phyloP scores from a whole-genome alignment of 768 basidiomycete genomes.

The Grammothele lineata region DNA sequence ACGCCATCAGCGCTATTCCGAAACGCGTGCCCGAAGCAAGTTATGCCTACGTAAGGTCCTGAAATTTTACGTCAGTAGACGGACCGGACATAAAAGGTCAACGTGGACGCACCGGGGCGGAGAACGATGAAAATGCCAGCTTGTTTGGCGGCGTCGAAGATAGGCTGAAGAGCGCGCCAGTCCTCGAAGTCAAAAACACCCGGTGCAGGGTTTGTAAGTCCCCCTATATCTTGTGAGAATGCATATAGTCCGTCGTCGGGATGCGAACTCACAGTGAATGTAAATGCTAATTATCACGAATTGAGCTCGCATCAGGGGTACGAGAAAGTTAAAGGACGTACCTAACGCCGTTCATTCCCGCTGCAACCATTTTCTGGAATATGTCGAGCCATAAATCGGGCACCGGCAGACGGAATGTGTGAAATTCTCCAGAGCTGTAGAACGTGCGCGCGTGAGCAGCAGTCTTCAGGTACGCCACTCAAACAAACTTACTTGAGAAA shows the following conservation, averaged over 20 bases:
- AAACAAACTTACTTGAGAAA: constrained; percentile 58
- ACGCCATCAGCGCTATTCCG: too few species aligned
- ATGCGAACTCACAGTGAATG: constrained; percentile 52
- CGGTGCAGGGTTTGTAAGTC: constrained; percentile 66
- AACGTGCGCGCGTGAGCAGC: background rate
- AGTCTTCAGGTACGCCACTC: background rate
- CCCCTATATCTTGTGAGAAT: too few species aligned
- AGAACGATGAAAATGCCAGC: constrained; percentile 78
- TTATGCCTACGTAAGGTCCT: constrained; percentile 26
- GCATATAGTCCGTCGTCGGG: too few species aligned
- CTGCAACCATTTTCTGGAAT: constrained; percentile 76
- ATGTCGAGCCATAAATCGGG: constrained; percentile 83
- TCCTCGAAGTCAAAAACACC: constrained; percentile 70
- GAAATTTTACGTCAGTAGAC: too few species aligned
- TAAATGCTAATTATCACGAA: too few species aligned
- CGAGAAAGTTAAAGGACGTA: background rate
- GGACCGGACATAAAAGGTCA: too few species aligned
- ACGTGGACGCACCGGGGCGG: constrained; percentile 65
- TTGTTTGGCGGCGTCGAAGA: constrained; percentile 69
- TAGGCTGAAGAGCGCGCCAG: constrained; percentile 63
- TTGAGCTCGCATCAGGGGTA: background rate
- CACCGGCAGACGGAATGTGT: constrained; percentile 77
- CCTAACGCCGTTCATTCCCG: constrained; percentile 74
- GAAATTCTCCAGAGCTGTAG: constrained; percentile 78
- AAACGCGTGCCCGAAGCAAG: too few species aligned